Base-by-base conservation (phyloP, 2,329 filamentous ascomycete species). In the Penicillium sp. region DNA sequence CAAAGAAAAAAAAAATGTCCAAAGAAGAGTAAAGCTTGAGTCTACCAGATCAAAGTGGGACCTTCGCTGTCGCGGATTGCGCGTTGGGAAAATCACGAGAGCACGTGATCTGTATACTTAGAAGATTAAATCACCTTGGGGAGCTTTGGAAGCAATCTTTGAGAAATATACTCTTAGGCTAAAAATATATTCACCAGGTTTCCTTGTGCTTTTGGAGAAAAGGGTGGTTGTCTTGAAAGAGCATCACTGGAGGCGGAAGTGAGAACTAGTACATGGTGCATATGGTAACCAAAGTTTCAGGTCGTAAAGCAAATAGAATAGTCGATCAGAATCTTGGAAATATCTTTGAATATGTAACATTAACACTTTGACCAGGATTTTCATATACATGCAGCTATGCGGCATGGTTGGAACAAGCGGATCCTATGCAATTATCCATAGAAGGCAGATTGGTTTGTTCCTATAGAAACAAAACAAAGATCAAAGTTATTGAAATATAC, bases 41-140 rank as follows among this genome's bases (percentile, higher is more conserved):
- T 17, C 17, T 48, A 19, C n/a, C 6, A 29, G 23, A 27, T 17
- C 43, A 48, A 19, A 29, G 51, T 31, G 51, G 43, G 31, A 50
- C 38, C 45, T 35, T 57, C 60, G 57, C 37, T 41, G 19, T 31
- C 41, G 56, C 54, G 51, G 23, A 56, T 50, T 56, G 60, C 59
- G 57, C 57, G 57, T 56, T 45, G 19, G 8, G 33, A 21, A 50
- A 41, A 42, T 58, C 65, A 57, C 65, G 65, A 62, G 54, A 62
- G 31, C 65, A 67, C 65, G 64, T 67, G 65, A 66, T 46, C 23
- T 3, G 17, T 50, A 51, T 42, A 29, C 13, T 50, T 33, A 10
- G 2, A 45, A 29, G 25, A 45, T 29, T n/a, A 47, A 47, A 15
- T 21, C n/a, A 21, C 2, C 12, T 21, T 6, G 12, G 5, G 5